Conservation (phyloP, 192 early-diverging fungal species). For the Backusella macrospora region DNA sequence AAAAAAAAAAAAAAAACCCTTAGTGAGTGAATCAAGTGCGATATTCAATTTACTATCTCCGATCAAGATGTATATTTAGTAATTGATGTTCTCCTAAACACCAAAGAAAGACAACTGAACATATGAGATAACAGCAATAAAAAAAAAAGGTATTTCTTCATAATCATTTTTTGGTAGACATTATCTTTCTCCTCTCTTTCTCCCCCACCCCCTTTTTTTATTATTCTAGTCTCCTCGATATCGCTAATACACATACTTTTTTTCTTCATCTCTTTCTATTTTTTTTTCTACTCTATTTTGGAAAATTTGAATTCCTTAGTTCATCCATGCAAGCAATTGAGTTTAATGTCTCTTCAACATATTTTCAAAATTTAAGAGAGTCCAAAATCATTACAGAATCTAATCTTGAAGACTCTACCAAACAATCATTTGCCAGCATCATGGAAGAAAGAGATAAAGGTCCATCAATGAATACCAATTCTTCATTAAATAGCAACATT, state of each 20-base stretch:
- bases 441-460: slow-evolving; percentile 5
- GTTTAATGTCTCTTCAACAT: background rate
- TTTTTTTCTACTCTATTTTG: background rate
- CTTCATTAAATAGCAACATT: background rate
- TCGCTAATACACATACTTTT: background rate
- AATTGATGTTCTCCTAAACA: background rate
- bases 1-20: background rate
- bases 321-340: background rate
- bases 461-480: background rate
- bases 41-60: background rate
- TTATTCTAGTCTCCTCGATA: background rate
- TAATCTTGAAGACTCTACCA: background rate
- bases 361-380: background rate
- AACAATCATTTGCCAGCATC: background rate
- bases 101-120: background rate
- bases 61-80: background rate
- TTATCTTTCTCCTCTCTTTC: background rate
- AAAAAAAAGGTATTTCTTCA: background rate
- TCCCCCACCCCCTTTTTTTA: background rate
- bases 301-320: background rate
- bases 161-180: background rate
- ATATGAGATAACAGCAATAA: background rate
- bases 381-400: background rate
- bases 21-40: background rate
- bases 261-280: background rate